phyloP scores from a whole-genome alignment of 768 basidiomycete species.

The Boletus huronensis region DNA sequence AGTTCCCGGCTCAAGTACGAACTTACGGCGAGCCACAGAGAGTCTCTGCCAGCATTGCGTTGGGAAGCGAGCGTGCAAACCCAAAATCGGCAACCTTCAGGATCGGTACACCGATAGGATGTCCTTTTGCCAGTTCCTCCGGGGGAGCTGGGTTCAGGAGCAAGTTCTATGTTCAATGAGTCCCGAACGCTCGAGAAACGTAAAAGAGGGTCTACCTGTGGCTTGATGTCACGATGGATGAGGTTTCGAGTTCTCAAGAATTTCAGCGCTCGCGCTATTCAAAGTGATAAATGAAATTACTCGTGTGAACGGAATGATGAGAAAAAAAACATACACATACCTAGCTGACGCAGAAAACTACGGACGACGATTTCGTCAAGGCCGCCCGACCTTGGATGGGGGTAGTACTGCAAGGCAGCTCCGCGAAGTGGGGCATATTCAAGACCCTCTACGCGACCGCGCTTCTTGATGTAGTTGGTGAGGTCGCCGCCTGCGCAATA shows the following conservation, averaged over 20 bases:
- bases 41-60: slow-evolving; percentile 94
- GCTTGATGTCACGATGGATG: slow-evolving; percentile 97
- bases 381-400: slow-evolving; percentile 88
- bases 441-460: slow-evolving; percentile 87
- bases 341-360: slow-evolving; percentile 88
- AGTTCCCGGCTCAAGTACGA: not conserved
- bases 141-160: slow-evolving; percentile 79
- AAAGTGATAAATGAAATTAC: not conserved
- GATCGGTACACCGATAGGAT: slow-evolving; percentile 89
- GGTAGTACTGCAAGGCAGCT: slow-evolving; percentile 76
- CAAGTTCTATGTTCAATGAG: slow-evolving; percentile 61
- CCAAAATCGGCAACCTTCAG: slow-evolving; percentile 99
- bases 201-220: slow-evolving; percentile 51
- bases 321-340: slow-evolving; percentile 43
- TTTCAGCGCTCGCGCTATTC: slow-evolving; percentile 83
- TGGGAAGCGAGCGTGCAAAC: slow-evolving; percentile 89
- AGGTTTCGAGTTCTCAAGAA: slow-evolving; percentile 86
- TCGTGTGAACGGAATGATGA: not conserved
- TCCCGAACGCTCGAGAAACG: not conserved
- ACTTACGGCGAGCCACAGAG: slow-evolving; percentile 95
- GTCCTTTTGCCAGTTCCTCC: slow-evolving; percentile 79
- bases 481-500: slow-evolving; percentile 96
- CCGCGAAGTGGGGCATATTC: slow-evolving; percentile 74
- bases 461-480: slow-evolving; percentile 94
- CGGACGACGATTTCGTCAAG: slow-evolving; percentile 87